Conservation (phyloP, 257 asterid species). For the Gentiana dahurica region DNA sequence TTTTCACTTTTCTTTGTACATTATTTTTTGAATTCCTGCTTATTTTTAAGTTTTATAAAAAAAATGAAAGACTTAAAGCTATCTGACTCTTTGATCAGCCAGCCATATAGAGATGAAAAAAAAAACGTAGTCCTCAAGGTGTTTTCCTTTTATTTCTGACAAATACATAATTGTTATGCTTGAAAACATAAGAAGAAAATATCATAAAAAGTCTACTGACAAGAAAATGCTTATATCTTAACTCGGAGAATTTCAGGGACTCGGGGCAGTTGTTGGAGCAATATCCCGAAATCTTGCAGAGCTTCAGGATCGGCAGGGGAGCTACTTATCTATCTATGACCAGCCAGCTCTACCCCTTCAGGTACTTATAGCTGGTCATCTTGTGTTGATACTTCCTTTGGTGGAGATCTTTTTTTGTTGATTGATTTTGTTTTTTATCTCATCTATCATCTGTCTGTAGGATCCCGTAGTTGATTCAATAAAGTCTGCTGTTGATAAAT, state of each 20-base stretch:
- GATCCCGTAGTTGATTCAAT: constrained; percentile 84
- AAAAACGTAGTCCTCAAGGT: neutral
- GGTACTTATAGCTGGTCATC: constrained; percentile 22
- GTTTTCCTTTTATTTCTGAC: neutral
- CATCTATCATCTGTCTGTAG: constrained; percentile 29
- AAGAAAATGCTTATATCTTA: constrained; percentile 3
- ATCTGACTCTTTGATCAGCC: neutral
- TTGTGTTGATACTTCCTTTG: neutral
- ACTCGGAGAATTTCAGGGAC: constrained; percentile 45
- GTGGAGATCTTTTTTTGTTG: constrained; percentile 3
- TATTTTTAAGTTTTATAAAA: neutral
- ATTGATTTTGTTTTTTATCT: constrained; percentile 12
- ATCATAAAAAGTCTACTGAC: neutral
- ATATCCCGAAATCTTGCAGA: constrained; percentile 93
- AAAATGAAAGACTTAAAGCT: neutral
- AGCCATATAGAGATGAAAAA: neutral
- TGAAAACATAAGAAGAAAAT: neutral
- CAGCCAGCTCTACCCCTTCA: constrained; percentile 76
- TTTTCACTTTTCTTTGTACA: neutral
- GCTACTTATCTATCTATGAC: constrained; percentile 94
- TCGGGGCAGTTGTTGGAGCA: constrained; percentile 99
- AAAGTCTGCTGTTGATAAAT: constrained; percentile 75
- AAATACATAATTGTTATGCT: neutral
- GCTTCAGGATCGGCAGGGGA: constrained; percentile 93
- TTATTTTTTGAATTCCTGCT: neutral